These are phyloP conservation scores for Aspergillus sp. DNA, from an alignment of 2,329 filamentous ascomycete genomes.

Conservation along the genomic window DNA sequence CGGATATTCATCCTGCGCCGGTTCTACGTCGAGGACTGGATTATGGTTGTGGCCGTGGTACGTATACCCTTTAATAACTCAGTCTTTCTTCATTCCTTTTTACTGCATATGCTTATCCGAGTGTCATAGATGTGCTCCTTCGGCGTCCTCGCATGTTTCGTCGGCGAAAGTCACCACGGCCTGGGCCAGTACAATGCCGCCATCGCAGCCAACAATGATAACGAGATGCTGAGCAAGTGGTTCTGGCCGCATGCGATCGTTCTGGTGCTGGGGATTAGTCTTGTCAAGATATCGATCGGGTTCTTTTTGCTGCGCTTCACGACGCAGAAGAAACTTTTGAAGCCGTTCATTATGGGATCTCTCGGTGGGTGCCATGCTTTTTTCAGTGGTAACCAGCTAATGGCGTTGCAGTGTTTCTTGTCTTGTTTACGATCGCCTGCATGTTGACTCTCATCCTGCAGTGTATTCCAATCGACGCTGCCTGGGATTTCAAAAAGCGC, in stretches of 20 bases:
- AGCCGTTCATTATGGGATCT: conserved; percentile 36
- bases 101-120: no score
- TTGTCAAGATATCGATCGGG: conserved; percentile 47
- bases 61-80: conserved; percentile 12
- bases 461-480: conserved; percentile 47
- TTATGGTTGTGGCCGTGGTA: conserved; percentile 46
- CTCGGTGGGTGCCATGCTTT: conserved; percentile 26
- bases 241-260: conserved; percentile 6
- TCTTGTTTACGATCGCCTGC: conserved; percentile 20
- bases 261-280: conserved; percentile 39
- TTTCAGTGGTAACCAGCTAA: background rate
- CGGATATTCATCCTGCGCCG: conserved; percentile 49
- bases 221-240: background rate
- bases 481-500: conserved; percentile 42
- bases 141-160: conserved; percentile 42
- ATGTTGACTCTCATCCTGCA: conserved; percentile 48
- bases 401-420: conserved; percentile 15
- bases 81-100: no score
- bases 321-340: conserved; percentile 34
- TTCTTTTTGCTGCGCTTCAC: conserved; percentile 45
- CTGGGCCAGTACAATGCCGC: conserved; percentile 37
- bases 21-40: conserved; percentile 51
- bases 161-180: conserved; percentile 46
- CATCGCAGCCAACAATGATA: background rate
- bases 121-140: conserved; percentile 22